Percentiles rank a stretch among this genome's conserved stretches.
These are phyloP conservation scores for Cyberlindnera saturnus DNA, from an alignment of 805 yeast species.

Conservation along the genomic window DNA sequence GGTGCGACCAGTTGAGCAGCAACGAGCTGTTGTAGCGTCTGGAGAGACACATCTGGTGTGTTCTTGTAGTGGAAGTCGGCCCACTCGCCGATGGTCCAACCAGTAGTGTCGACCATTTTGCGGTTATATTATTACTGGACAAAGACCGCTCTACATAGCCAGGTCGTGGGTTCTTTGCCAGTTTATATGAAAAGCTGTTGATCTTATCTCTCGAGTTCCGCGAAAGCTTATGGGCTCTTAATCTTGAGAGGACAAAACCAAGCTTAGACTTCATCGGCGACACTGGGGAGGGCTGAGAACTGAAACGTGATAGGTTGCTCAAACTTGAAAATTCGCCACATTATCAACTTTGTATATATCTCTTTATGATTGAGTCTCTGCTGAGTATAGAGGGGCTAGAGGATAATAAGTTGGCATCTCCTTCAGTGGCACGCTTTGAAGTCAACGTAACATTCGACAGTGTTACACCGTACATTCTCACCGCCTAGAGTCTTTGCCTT, in stretches of 20 bases:
- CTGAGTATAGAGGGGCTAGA: no score
- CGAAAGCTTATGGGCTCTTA: neutral
- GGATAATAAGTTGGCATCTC: no score
- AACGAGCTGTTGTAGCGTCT: conserved; percentile 39
- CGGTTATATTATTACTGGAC: neutral
- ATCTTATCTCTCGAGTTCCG: neutral
- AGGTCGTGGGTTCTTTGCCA: neutral
- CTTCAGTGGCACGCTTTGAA: no score
- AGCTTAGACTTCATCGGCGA: neutral
- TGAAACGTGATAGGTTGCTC: no score
- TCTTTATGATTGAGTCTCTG: no score
- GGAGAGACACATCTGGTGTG: conserved; percentile 56
- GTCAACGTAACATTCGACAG: no score
- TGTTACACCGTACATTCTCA: no score
- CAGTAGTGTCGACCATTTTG: conserved; percentile 27
- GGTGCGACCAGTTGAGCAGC: conserved; percentile 39
- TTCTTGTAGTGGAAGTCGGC: conserved; percentile 54
- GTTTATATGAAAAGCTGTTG: neutral
- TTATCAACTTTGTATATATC: no score
- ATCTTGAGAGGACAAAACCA: neutral
- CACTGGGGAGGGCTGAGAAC: neutral
- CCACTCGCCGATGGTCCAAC: conserved; percentile 87
- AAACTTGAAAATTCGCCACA: no score
- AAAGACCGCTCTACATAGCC: neutral
- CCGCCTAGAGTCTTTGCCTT: no score